Base-by-base conservation (phyloP, 768 basidiomycete species). In the Daedaleopsis nitida region DNA sequence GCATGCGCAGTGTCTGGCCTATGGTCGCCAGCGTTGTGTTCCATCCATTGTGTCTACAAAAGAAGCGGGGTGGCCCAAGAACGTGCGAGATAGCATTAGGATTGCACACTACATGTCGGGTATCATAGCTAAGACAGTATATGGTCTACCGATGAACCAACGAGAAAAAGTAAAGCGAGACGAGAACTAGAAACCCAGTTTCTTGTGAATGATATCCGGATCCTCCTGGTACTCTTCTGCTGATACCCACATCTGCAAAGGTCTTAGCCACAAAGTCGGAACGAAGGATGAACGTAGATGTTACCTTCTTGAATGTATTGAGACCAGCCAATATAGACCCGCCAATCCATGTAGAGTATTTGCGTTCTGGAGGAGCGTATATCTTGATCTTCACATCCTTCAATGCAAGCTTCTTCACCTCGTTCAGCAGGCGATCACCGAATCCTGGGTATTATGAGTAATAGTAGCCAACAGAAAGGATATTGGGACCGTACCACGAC, bases 191-290 rank as follows among this genome's bases (percentile, higher is more conserved):
- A 94, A 94, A 50, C 91, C 92, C 59, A 90, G 83, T 76, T 96
- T 96, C 77, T 93, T 96, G 77, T 97, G 96, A 70, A 98, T 98
- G 70, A 98, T 92, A 70, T 98, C 96, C 57, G 96, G 96, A 76
- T 98, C 96, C 75, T 99, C 96, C 76, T 97, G 94, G 73, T 98
- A 98, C 76, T 98, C 97, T 76, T 99, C 96, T 42, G 96, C 95
- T 49, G 94, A 96, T 53, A 99, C 94, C 96, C 97, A 99, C 96
- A 99, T 98, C 94, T 97, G 59, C 27, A 56, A 21, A 43, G 24
- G 17, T 35, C 6, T 35, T 14, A 57, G 52, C 27, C 27, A 52
- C 37, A 57, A 19, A 52, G 63, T 57, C 44, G 50, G 49, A 54
- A 55, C 27, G 63, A n/a, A 27, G n/a, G 50, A 27, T n/a, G 37